Evolutionary conservation across 768 basidiomycete genomes (phyloP).

Genomic region (Austroboletus eburneus): DNA sequence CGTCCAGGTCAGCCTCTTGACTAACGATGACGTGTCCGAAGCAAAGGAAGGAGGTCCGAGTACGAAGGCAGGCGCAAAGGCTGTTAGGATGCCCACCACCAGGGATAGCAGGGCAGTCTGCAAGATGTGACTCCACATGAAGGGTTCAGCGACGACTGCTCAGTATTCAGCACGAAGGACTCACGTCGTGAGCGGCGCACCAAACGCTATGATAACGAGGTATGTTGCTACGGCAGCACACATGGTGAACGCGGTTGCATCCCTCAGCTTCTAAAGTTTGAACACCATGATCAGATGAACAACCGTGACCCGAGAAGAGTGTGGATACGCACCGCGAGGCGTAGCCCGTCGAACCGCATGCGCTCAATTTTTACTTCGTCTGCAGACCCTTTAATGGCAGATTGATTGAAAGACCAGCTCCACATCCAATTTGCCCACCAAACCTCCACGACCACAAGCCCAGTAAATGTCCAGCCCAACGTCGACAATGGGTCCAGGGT

Average conservation of each 20-base stretch:
- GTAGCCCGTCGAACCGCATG: conserved; percentile 35
- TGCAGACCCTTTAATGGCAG: conserved; percentile 37
- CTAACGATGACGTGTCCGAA: conserved; percentile 39
- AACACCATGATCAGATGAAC: conserved; percentile 3
- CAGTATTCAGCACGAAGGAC: conserved; percentile 2
- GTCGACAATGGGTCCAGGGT: conserved; percentile 59
- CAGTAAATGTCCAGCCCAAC: conserved; percentile 51
- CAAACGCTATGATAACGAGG: conserved; percentile 57
- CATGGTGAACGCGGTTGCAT: conserved; percentile 53
- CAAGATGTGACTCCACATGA: conserved; percentile 38
- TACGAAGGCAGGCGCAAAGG: conserved; percentile 66
- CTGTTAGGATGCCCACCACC: conserved; percentile 60
- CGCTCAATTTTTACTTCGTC: conserved; percentile 43
- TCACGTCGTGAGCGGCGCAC: conserved; percentile 66
- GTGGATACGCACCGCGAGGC: conserved; percentile 31
- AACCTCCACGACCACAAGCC: conserved; percentile 49
- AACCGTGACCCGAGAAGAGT: neutral
- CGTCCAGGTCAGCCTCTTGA: conserved; percentile 64
- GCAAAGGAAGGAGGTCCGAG: conserved; percentile 57
- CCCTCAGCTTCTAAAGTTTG: conserved; percentile 41
- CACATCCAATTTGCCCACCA: conserved; percentile 75
- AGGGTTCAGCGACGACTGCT: neutral
- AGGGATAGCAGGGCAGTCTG: conserved; percentile 69
- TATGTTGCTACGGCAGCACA: conserved; percentile 46
- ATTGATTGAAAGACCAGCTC: conserved; percentile 49